Evolutionary conservation across 352 stramenopile species (phyloP), one percentile per base, ranked within the genome.

Genomic region (Pythium insidiosum): DNA sequence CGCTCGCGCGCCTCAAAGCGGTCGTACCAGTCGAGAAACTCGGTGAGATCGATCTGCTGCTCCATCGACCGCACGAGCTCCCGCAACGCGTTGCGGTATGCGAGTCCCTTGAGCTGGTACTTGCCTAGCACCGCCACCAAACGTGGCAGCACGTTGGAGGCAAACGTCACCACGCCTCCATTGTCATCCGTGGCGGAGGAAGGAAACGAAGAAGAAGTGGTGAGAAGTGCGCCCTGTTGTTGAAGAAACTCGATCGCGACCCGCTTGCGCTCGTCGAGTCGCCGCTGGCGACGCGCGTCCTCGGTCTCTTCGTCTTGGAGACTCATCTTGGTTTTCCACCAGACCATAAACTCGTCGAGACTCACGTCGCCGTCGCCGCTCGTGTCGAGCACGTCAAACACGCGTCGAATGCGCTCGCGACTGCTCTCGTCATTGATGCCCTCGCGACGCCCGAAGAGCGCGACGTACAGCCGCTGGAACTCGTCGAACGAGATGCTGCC

Each of bases 311-410:
- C 65, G 4, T 65, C 47, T 43, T 84, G 68, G 3, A 89, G 48
- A 39, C 74, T 52, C 3, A 83, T 49, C 25, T 85, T 89, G 1
- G 76, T 74, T 46, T 68, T 64, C 76, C 76, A 87, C 76, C 76
- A 89, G n/a, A 75, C 29, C 35, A 70, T 62, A 47, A 89, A 89
- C 47, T 89, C 76, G 3, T 85, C 73, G 2, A 85, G 43, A 43
- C 55, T 85, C 23, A 87, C 76, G 25, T 60, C 43, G 7, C 72
- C 73, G 28, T 87, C 76, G 12, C 69, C 73, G n/a, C 69, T 79
- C 5, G 64, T 77, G 48, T 89, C 71, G 3, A 89, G 36, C 10
- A 87, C 56, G 6, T 30, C 40, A 37, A 85, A 84, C 5, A 87
- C 57, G 29, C 82, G 61, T 16, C 49, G 50, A 22, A 87, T 64